Evolutionary conservation across 805 yeast species (phyloP), one percentile per base, ranked within the genome.

Genomic region (Candida ponderosae): DNA sequence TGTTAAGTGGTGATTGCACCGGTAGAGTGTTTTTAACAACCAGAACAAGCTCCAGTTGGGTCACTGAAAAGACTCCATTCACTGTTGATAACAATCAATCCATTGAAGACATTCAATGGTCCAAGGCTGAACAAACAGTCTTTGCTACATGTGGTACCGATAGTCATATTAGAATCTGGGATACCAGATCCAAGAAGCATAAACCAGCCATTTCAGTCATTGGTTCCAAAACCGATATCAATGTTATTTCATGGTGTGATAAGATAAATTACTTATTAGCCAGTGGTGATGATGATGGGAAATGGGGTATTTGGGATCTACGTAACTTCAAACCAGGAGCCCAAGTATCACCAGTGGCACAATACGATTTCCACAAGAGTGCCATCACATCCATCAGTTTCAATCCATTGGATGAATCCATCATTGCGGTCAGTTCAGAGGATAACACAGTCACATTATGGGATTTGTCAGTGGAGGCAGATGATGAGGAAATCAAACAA

Each of bases 401-500:
- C 71, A 89, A 89, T 57, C 98, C 97, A 35, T 68, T 81, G 46
- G 98, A 93, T 58, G 98, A 93, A 62, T 86, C 96, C 1, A 87
- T 89, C 44, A 74, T 93, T 38, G 97, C 97, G 2, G 97, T 90
- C 15, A 88, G 94, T 4, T 85, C 95, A 1, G 97, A 89, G 57
- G 98, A 93, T 62, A 88, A 88, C 59, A 93, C 97, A 6, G 97
- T 93, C 8, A 88, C 97, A 2, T 66, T 93, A 47, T 93, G 98
- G 98, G 98, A 93, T 66, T 71, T 93, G 58, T 90, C 97, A 11
- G 98, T 93, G 14, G 98, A 93, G 65, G 97, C 97, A 4, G 98
- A 89, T 60, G 97, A 93, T 56, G 97, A 90, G 56, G 98, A 90
- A 62, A 83, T 90, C 47, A 78, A 84, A 40, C 83, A 81, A 54